Evolutionary conservation across 495 filamentous ascomycete species (phyloP).

Genomic region (Achaetomiella virescens): DNA sequence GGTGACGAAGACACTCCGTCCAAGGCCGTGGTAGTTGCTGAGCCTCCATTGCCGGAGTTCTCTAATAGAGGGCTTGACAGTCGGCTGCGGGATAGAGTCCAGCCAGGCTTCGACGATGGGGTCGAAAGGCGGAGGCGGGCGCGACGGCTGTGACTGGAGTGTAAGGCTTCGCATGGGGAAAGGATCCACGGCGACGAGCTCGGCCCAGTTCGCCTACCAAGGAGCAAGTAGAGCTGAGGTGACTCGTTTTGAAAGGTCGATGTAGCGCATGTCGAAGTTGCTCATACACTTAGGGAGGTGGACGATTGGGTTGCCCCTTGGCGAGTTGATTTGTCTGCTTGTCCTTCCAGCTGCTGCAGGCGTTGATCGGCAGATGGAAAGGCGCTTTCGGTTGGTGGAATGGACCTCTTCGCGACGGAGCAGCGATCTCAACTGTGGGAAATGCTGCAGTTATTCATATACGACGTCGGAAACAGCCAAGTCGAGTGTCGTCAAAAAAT

Average conservation of each 20-base stretch:
- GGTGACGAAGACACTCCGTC: constrained; percentile 11
- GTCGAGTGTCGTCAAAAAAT: background rate
- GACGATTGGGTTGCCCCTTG: background rate
- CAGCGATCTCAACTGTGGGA: constrained; percentile 1
- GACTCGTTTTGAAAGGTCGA: background rate
- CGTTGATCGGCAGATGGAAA: background rate
- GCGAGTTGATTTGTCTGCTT: background rate
- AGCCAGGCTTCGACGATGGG: constrained; percentile 25
- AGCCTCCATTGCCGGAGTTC: constrained; percentile 21
- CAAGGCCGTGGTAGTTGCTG: constrained; percentile 3
- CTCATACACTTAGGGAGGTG: too few species aligned
- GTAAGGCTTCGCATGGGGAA: constrained; percentile 6
- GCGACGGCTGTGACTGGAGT: constrained; percentile 5
- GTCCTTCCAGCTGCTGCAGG: background rate
- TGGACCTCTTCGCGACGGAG: background rate
- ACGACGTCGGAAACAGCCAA: background rate
- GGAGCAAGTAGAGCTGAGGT: constrained; percentile 1
- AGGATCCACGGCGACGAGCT: background rate
- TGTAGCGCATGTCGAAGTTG: constrained; percentile 8
- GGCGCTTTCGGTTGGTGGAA: background rate
- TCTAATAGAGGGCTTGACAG: constrained; percentile 9
- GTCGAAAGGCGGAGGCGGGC: constrained; percentile 13
- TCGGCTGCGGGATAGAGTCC: constrained; percentile 15
- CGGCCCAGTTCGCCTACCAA: background rate
- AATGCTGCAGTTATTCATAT: constrained; percentile 4